Percentiles rank a stretch among this genome's conserved stretches.
phyloP scores from a whole-genome alignment of 2,329 filamentous ascomycete genomes.

The Aspergillus ochraceoroseus region DNA sequence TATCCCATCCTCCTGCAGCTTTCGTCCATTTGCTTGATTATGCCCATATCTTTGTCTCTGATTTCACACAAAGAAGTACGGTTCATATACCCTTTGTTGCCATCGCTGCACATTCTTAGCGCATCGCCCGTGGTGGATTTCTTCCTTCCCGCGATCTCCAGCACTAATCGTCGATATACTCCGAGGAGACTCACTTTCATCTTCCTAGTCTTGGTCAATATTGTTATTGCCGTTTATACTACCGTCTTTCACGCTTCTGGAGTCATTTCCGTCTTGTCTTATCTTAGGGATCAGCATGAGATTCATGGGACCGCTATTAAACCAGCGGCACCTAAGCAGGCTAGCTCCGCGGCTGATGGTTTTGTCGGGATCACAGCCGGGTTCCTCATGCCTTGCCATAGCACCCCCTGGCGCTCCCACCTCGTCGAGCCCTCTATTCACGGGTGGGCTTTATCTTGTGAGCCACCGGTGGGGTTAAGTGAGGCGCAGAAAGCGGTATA shows the following conservation, averaged over 20 bases:
- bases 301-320: conserved; percentile 31
- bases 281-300: conserved; percentile 71
- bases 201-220: conserved; percentile 59
- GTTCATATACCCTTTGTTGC: conserved; percentile 90
- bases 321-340: not conserved
- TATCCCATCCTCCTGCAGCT: conserved; percentile 50
- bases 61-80: conserved; percentile 96
- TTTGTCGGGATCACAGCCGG: conserved; percentile 52
- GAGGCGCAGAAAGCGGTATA: conserved; percentile 61
- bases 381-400: conserved; percentile 94
- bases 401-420: conserved; percentile 89
- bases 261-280: conserved; percentile 66
- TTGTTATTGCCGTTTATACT: conserved; percentile 67
- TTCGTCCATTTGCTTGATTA: conserved; percentile 55
- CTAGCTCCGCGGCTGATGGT: not conserved
- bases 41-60: conserved; percentile 61
- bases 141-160: conserved; percentile 51
- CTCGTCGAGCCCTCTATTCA: conserved; percentile 68
- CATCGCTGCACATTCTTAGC: conserved; percentile 75
- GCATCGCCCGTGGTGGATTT: conserved; percentile 63
- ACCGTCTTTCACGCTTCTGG: conserved; percentile 75
- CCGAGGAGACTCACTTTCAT: conserved; percentile 53
- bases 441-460: conserved; percentile 83
- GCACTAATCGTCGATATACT: conserved; percentile 31
- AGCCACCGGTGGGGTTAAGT: conserved; percentile 71